Percentiles rank a stretch among this genome's conserved stretches.
These are phyloP conservation scores for Patellifolia procumbens DNA, from an alignment of 179 eudicot species.

Conservation along the genomic window DNA sequence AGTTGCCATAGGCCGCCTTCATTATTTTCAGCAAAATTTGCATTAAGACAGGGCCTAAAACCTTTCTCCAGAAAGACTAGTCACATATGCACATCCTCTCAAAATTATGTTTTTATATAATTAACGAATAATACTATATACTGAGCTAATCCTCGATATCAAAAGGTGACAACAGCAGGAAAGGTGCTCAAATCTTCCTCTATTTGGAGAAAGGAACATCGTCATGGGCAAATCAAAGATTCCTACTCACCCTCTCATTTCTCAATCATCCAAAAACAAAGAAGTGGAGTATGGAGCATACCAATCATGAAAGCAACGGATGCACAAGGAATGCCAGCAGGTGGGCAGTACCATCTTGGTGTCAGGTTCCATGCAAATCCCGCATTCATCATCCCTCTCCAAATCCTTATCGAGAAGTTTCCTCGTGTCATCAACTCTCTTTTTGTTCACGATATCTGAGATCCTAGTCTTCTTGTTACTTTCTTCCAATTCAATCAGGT, in stretches of 20 bases:
- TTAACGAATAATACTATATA: neutral
- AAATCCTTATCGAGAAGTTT: conserved; percentile 32
- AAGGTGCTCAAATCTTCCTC: neutral
- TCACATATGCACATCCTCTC: neutral
- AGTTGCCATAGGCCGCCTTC: too few relatives aligned
- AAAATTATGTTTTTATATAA: neutral
- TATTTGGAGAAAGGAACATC: too few relatives aligned
- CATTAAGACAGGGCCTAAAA: too few relatives aligned
- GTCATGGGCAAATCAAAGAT: neutral
- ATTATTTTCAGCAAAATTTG: neutral
- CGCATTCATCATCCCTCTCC: conserved; percentile 75
- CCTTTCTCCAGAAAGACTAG: neutral
- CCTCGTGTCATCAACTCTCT: conserved; percentile 40
- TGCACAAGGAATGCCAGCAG: conserved; percentile 88
- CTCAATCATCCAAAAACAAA: neutral
- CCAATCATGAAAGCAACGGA: conserved; percentile 78
- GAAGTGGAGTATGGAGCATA: conserved; percentile 27
- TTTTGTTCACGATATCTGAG: conserved; percentile 24
- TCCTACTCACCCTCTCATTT: neutral
- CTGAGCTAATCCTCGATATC: neutral
- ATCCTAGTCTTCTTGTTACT: conserved; percentile 27
- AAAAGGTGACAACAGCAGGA: neutral
- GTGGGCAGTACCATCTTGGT: conserved; percentile 70
- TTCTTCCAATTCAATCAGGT: conserved; percentile 42
- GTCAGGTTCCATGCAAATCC: conserved; percentile 79